Conservation (phyloP, 148 eudicot genomes). For the Rhododendron simsii region DNA sequence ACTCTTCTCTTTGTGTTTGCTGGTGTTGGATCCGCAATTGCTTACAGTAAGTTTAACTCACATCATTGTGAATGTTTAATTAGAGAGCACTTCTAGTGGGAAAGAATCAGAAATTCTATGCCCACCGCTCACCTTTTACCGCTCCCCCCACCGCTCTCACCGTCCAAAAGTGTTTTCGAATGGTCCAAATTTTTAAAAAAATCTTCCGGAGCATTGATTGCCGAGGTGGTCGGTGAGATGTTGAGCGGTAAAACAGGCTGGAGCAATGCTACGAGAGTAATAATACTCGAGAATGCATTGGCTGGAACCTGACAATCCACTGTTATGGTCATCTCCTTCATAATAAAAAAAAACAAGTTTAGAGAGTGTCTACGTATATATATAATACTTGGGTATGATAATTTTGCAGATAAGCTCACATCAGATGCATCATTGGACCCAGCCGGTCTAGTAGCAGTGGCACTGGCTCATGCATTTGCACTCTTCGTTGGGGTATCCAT, state of each 20-base stretch:
- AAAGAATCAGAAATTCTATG: not conserved
- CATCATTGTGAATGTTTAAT: no score
- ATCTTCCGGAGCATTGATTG: no score
- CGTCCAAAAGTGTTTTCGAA: no score
- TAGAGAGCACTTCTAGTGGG: not conserved
- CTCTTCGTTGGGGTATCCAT: conserved; percentile 76
- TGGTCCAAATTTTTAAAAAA: no score
- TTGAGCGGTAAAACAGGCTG: not conserved
- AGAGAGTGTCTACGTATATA: no score
- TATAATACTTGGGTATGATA: not conserved
- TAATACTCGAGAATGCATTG: not conserved
- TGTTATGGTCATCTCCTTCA: no score
- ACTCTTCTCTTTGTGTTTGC: conserved; percentile 84
- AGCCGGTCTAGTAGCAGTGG: conserved; percentile 72
- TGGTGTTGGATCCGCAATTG: conserved; percentile 80
- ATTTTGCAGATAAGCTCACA: conserved; percentile 53
- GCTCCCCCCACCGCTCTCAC: no score
- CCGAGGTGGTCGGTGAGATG: no score
- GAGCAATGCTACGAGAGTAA: not conserved
- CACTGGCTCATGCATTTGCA: conserved; percentile 78
- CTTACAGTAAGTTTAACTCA: conserved; percentile 47
- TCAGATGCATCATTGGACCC: conserved; percentile 65
- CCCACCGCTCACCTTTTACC: no score
- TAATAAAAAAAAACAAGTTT: not conserved
- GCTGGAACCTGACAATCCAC: no score